Percentiles rank a stretch among this genome's conserved stretches.
Conservation (phyloP, 345 rosid species). For the Lepidium africanum region DNA sequence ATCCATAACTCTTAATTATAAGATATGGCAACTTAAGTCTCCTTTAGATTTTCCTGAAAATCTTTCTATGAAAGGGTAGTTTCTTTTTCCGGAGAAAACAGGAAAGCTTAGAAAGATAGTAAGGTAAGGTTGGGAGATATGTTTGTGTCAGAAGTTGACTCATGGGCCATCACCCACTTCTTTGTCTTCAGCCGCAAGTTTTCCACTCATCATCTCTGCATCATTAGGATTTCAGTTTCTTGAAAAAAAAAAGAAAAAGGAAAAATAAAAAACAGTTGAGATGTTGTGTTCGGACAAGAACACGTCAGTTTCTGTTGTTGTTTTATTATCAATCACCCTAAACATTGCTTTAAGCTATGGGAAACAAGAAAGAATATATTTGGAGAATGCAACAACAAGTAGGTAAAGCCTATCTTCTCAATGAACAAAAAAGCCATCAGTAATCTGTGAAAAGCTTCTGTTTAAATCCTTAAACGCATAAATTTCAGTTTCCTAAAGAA, state of each 20-base stretch:
- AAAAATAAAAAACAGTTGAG: conserved; percentile 23
- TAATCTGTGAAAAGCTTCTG: conserved; percentile 7
- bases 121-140: conserved; percentile 21
- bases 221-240: conserved; percentile 15
- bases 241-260: not conserved
- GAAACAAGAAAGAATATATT: conserved; percentile 24
- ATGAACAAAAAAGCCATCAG: not conserved
- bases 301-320: conserved; percentile 27
- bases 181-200: conserved; percentile 18
- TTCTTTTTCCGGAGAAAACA: not conserved
- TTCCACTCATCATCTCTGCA: conserved; percentile 7
- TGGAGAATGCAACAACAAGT: conserved; percentile 45
- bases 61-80: not conserved
- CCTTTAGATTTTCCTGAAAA: not conserved
- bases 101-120: conserved; percentile 10
- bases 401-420: conserved; percentile 31
- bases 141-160: conserved; percentile 23
- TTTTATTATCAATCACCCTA: conserved; percentile 22
- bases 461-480: conserved; percentile 10
- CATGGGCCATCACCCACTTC: conserved; percentile 20
- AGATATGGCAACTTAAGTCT: not conserved
- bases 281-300: conserved; percentile 36
- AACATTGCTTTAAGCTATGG: conserved; percentile 66
- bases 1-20: not conserved
- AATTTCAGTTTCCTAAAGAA: conserved; percentile 5